Evolutionary conservation across 345 rosid species (phyloP).

Genomic region (Brassica nigra): DNA sequence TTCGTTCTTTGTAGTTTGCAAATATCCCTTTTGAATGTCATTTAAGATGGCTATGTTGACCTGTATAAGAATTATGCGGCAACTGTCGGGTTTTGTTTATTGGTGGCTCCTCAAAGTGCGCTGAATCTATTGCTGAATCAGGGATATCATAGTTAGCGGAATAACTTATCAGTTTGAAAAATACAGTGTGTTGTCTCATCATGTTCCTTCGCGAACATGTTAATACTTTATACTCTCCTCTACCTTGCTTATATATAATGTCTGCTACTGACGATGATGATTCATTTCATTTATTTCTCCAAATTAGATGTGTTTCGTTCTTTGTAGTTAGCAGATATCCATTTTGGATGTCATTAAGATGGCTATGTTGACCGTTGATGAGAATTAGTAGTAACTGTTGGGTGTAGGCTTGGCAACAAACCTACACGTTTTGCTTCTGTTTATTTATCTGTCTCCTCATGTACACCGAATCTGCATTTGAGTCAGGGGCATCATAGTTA

Average conservation of each 20-base stretch:
- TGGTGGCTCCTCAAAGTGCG: neutral
- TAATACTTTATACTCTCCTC: neutral
- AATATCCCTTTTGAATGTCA: neutral
- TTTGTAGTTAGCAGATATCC: too few relatives aligned
- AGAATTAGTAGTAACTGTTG: neutral
- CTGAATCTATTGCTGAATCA: neutral
- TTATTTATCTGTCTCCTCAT: neutral
- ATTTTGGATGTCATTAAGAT: neutral
- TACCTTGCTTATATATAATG: too few relatives aligned
- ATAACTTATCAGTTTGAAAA: neutral
- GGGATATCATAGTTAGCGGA: neutral
- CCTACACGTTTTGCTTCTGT: neutral
- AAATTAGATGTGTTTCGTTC: too few relatives aligned
- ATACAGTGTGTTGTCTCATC: neutral
- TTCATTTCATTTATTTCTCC: too few relatives aligned
- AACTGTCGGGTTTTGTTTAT: neutral
- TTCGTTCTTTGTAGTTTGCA: slow-evolving; percentile 1
- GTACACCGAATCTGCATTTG: neutral
- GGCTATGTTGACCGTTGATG: neutral
- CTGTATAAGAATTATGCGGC: neutral
- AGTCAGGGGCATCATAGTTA: neutral
- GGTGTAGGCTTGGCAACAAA: neutral
- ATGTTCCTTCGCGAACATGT: neutral
- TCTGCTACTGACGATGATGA: too few relatives aligned
- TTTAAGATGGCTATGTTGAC: neutral